Base-by-base conservation (phyloP, 257 asterid genomes). In the Datura wrightii region DNA sequence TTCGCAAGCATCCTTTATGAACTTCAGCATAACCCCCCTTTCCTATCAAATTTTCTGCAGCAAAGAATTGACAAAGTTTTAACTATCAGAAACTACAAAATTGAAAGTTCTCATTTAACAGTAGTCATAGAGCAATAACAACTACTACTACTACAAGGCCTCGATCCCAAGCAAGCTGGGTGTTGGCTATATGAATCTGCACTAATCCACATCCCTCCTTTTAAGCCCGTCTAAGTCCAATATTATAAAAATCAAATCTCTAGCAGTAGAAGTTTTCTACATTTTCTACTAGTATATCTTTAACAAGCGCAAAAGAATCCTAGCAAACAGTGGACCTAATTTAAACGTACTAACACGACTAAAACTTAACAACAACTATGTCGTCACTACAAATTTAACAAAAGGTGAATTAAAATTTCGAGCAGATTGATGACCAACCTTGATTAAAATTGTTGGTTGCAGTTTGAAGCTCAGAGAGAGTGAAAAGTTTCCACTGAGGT, bases 21-120 rank as follows among this genome's bases (percentile, higher is more conserved):
- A 97, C 99, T 89, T 97, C 98, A 31, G 99, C 97, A 81, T 93
- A 95, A 56, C 98, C 98, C 0, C 99, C 99, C 84, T 95, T 95
- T 76, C 99, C 99, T 10, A 95, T 92, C 92, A 93, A 84, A 87
- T 89, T 89, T 37, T 91, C 98, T 96, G 67, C 19, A 81, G 66
- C 2, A 52, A 52, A 78, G 58, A 52, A 52, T 24, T 6, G 46
- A 3, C 2, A 52, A 78, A 78, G 24, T 6, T 14, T 13, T 76
- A 0, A 50, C 24, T 19, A 50, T 76, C 62, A 78, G 42, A 78
- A 78, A 31, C 5, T 52, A 7, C 8, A 52, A 78, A 78, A 3
- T 6, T n/a, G 37, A 0, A 10, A 31, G 0, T n/a, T 16, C 14
- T 72, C 39, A 72, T 5, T 19, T 10, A 72, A 19, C 0, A 46